Base-by-base conservation (phyloP, 2,329 filamentous ascomycete species). In the Epichloe coenophiala region DNA sequence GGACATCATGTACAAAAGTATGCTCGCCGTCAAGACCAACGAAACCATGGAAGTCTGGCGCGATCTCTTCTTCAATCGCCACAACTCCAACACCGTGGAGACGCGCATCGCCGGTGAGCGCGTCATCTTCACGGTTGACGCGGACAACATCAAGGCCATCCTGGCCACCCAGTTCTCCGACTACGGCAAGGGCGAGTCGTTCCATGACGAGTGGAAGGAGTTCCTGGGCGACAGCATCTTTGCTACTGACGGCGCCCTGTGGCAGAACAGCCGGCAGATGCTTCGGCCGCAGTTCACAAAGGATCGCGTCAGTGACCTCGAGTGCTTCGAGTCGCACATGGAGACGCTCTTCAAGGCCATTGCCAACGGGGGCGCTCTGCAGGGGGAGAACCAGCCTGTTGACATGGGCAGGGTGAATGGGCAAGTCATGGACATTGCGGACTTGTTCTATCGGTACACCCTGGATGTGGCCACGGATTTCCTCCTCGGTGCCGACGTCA, bases 401-500 rank as follows among this genome's bases (percentile, higher is more conserved):
- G 81, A 86, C 63, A 55, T 78, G 70, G 60, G 78, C 69, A 49
- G 71, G 71, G 63, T 83, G 75, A 72, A 83, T 69, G 66, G 86
- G 65, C 71, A 70, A 45, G 72, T 78, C 9, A 33, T 91, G 33
- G 80, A 94, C 58, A 78, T 91, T 8, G 77, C 80, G 56, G 80
- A 89, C 54, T 71, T 95, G 50, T 84, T 95, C 68, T 94, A 88
- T 71, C 76, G 86, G n/a, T 84, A 83, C 61, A 90, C 88, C 0
- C 75, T 96, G 31, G 90, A 95, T 65, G 83, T 86, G 7, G 81
- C 87, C 2, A 95, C 89, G 0, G 86, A 94, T 58, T 95, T 95
- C 63, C 70, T 96, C 31, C 77, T 95, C 2, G 90, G 90, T 4
- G 73, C 81, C 54, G 85, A 85, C 55, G 83, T 90, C 19, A 78